Evolutionary conservation across 306 rosid genomes (phyloP).

Genomic region (Inga leiocalycina): DNA sequence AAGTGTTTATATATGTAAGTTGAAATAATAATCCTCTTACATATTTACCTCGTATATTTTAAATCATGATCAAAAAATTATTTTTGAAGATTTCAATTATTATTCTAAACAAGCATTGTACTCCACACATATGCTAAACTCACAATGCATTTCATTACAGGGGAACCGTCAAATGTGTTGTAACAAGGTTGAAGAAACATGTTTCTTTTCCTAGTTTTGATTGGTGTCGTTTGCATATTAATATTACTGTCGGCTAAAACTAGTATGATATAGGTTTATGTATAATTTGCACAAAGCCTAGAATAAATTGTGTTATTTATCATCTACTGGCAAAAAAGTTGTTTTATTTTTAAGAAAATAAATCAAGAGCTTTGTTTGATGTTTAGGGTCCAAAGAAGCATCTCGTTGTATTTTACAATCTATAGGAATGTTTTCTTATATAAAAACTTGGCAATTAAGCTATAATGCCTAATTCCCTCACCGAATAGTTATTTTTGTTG

Average conservation of each 20-base stretch:
- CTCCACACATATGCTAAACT: not conserved
- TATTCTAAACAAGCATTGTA: not conserved
- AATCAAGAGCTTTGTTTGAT: not conserved
- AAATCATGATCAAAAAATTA: too few species aligned
- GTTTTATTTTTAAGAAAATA: not conserved
- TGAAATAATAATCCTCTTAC: too few species aligned
- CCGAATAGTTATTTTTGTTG: not conserved
- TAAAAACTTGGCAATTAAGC: not conserved
- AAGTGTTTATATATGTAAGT: too few species aligned
- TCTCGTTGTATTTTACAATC: not conserved
- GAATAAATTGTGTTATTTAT: not conserved
- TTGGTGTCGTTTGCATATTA: not conserved
- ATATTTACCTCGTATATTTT: too few species aligned
- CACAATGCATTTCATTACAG: conserved; percentile 18
- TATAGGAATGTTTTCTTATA: not conserved
- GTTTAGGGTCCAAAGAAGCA: not conserved
- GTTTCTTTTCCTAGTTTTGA: not conserved
- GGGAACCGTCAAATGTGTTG: conserved; percentile 25
- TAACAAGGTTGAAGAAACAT: not conserved
- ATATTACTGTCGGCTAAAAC: not conserved
- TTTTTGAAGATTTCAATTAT: too few species aligned
- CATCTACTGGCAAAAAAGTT: not conserved
- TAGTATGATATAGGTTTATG: not conserved
- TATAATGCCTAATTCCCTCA: not conserved
- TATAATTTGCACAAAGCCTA: not conserved